Evolutionary conservation across 176 grass and related monocot species (phyloP), one percentile per base, ranked within the genome.

Genomic region (Aegilops tauschii): DNA sequence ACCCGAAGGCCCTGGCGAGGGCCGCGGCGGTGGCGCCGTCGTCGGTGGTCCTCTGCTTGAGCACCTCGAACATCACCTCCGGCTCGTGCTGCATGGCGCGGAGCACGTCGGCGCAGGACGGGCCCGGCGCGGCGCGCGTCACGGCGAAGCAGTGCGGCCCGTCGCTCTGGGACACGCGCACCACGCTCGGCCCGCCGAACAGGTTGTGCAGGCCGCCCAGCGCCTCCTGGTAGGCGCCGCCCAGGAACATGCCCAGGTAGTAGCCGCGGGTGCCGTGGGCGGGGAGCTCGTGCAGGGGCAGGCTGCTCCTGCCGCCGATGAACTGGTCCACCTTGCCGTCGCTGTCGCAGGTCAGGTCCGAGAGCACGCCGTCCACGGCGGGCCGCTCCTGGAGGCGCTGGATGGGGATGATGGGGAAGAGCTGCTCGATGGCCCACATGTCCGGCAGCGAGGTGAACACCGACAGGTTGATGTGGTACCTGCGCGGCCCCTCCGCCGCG

Each of bases 231-330:
- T 98, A 98, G 39, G 96, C 94, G 80, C 96, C 96, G 9, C 96
- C 96, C 58, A 98, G 82, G 82, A 98, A 98, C 96, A 98, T 98
- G 78, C 96, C 96, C n/a, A 98, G 80, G 84, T 93, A 96, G 88
- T 98, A 98, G 7, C 93, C 85, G 5, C 87, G 49, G 17, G 83
- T 83, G 37, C 87, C 83, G 69, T 83, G 82, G 62, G 58, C 27
- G 11, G 84, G 31, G 25, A 98, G 79, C 64, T 98, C 91, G 84
- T 98, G 95, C 83, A 98, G 89, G 2, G 95, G 93, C 3, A 98
- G 85, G 84, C 91, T 98, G 39, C 80, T 78, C 83, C 84, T 70
- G 59, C 93, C 95, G 13, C 92, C 91, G 78, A 98, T 95, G 85
- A 98, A 98, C 9, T 81, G 80, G 47, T 88, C 71, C 4, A 95